A percentile compares a stretch with the other conserved stretches of the same genome.
phyloP scores from a whole-genome alignment of 495 filamentous ascomycete genomes.

The Aspergillus olivimuriae region DNA sequence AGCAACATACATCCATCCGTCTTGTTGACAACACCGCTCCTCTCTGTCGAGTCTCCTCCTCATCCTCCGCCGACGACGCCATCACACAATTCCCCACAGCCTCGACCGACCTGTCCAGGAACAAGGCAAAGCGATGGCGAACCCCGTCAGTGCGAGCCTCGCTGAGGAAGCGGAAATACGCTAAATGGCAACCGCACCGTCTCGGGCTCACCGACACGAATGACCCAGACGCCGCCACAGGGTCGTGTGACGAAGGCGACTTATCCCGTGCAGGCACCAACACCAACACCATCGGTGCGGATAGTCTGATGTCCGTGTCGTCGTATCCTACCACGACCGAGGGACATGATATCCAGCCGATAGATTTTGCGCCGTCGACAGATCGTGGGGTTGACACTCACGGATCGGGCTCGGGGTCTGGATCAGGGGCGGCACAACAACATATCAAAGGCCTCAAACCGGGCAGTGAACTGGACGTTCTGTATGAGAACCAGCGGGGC shows the following conservation, averaged over 20 bases:
- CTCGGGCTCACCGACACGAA: slow-evolving; percentile 25
- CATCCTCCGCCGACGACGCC: slow-evolving; percentile 12
- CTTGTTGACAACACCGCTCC: slow-evolving; percentile 39
- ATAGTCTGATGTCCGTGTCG: neutral
- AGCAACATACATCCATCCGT: slow-evolving; percentile 24
- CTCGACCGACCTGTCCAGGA: slow-evolving; percentile 11
- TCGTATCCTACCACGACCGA: neutral
- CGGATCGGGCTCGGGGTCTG: neutral
- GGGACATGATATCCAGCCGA: neutral
- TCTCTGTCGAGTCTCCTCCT: slow-evolving; percentile 11
- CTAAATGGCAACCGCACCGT: slow-evolving; percentile 54
- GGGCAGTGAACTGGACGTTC: slow-evolving; percentile 64
- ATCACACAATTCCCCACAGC: slow-evolving; percentile 16
- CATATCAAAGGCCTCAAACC: slow-evolving; percentile 13
- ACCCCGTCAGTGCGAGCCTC: slow-evolving; percentile 40
- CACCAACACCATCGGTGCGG: slow-evolving; percentile 9
- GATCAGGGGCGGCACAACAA: neutral
- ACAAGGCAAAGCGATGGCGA: slow-evolving; percentile 25
- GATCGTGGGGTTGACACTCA: neutral
- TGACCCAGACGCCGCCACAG: slow-evolving; percentile 14
- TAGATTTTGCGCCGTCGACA: neutral
- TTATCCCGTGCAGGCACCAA: slow-evolving; percentile 14
- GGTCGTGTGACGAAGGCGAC: slow-evolving; percentile 2
- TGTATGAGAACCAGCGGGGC: slow-evolving; percentile 91
- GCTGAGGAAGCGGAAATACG: slow-evolving; percentile 51